A percentile compares a stretch with the other conserved stretches of the same genome.
Evolutionary conservation across 768 basidiomycete genomes (phyloP).

Genomic region (Podaxis carcinomalis): DNA sequence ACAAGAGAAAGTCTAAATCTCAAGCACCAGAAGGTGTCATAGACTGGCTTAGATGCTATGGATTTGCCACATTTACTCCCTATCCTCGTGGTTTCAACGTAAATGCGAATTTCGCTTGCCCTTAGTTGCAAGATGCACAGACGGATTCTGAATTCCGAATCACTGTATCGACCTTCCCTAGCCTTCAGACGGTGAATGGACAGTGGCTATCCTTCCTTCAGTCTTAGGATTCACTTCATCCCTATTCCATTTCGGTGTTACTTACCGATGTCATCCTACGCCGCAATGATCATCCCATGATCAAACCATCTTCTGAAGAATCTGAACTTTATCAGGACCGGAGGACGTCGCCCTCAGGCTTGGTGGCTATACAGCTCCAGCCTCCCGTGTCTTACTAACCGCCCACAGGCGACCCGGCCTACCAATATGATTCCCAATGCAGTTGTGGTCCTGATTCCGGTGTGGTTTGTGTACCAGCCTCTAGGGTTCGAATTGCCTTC

Average conservation of each 20-base stretch:
- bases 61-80: not conserved
- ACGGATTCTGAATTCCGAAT: not conserved
- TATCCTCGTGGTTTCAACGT: not conserved
- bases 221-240: not conserved
- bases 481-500: not conserved
- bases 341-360: not conserved
- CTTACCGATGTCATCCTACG: not conserved
- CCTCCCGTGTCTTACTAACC: not conserved
- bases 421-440: not conserved
- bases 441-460: not conserved
- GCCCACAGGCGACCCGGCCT: not conserved
- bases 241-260: not conserved
- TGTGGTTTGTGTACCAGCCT: not conserved
- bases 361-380: not conserved
- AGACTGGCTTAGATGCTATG: not conserved
- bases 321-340: constrained; percentile 2
- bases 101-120: not conserved
- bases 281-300: constrained; percentile 6
- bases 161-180: not conserved
- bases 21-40: not conserved
- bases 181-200: not conserved
- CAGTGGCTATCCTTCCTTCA: not conserved
- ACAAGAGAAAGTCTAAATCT: constrained; percentile 3
- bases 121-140: not conserved
- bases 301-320: not conserved